Evolutionary conservation across 1,284 basidiomycete species (phyloP).

Genomic region (Sporisorium sorghi): DNA sequence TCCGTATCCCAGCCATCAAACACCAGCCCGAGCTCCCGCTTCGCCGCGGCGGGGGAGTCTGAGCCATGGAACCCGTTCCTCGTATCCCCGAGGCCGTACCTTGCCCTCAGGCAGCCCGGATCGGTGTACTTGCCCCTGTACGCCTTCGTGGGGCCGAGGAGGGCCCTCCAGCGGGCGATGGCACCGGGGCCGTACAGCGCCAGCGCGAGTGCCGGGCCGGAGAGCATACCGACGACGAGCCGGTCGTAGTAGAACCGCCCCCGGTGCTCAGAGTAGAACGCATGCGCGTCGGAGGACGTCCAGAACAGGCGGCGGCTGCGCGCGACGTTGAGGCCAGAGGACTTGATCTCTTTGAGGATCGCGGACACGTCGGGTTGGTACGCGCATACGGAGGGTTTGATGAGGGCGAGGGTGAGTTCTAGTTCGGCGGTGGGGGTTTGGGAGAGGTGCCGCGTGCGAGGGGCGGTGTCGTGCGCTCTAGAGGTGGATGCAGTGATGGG

Average conservation of each 20-base stretch:
- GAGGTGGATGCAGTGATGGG: not conserved
- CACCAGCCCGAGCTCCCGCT: conserved; percentile 48
- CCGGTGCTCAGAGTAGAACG: conserved; percentile 65
- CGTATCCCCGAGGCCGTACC: conserved; percentile 65
- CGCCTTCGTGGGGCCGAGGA: conserved; percentile 66
- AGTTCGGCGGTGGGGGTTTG: conserved; percentile 2
- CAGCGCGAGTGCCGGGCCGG: conserved; percentile 60
- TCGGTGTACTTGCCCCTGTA: conserved; percentile 60
- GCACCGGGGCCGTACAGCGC: conserved; percentile 60
- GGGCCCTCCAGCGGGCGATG: conserved; percentile 55
- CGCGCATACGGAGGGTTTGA: conserved; percentile 65
- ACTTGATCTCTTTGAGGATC: conserved; percentile 57
- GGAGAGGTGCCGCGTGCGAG: not conserved
- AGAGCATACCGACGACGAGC: conserved; percentile 62
- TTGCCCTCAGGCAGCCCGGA: conserved; percentile 46
- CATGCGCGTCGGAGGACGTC: conserved; percentile 59
- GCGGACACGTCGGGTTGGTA: conserved; percentile 60
- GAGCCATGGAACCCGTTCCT: conserved; percentile 67
- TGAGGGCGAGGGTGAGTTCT: conserved; percentile 62
- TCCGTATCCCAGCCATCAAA: conserved; percentile 59
- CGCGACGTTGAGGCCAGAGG: conserved; percentile 38
- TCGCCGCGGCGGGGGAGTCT: conserved; percentile 38
- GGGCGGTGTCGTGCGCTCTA: not conserved
- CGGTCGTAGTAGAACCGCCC: conserved; percentile 68
- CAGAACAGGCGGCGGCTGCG: conserved; percentile 56